Base-by-base conservation (phyloP, 2,329 filamentous ascomycete species). In the Orbilia brochopaga region DNA sequence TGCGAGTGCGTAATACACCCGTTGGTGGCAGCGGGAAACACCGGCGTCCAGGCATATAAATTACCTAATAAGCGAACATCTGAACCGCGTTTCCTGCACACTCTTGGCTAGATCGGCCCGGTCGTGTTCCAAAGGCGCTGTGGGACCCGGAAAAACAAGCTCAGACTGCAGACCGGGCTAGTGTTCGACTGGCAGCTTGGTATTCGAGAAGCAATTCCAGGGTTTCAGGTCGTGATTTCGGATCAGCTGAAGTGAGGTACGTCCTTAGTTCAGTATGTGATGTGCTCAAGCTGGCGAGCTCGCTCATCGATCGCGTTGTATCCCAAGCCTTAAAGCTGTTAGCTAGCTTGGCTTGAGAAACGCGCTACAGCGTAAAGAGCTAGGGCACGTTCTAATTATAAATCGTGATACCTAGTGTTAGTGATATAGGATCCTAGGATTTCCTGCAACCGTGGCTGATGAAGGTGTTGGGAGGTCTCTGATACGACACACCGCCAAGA, bases 41-140 rank as follows among this genome's bases (percentile, higher is more conserved):
- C 50, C 40, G 15, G 50, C 56, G 54, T 59, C 51, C 37, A 51
- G 46, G 48, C 21, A 51, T 51, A 30, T 21, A 61, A 65, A 72
- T 72, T 72, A 72, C 67, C 67, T 72, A 72, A 72, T 72, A 72
- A 72, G 67, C 67, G 67, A 72, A 44, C 23, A 30, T 55, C 60
- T 60, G 55, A 55, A 60, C 44, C 27, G 66, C 59, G 53, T 65
- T 59, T 56, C 35, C 57, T 57, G 50, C 61, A 50, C 51, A 53
- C 23, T 50, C 42, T 44, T 62, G 64, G 60, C 60, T 60, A 60
- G 56, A 60, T 56, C 67, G 52, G 27, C 10, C 44, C 23, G 50
- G 53, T 56, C 62, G 52, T 32, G 55, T 65, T 65, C 59, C 67
- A 55, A 46, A 24, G 19, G 46, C 51, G 46, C 58, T 37, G 58